These are phyloP conservation scores for Linum lewisii DNA, from an alignment of 345 rosid genomes.

Conservation along the genomic window DNA sequence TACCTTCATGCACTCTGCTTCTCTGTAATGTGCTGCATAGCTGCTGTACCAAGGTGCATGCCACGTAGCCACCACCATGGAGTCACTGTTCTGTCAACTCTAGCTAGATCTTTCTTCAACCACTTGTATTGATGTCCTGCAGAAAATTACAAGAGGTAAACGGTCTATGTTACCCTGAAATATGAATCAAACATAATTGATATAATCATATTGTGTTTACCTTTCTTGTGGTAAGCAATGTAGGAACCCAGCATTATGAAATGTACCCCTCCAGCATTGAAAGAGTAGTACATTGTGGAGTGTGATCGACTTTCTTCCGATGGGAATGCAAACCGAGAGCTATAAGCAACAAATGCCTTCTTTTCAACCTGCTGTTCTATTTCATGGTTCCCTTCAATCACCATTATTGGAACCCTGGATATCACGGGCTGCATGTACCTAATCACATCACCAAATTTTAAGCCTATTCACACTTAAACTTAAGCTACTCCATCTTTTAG, in stretches of 20 bases:
- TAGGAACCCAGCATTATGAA: conserved; percentile 83
- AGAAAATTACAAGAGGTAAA: background rate
- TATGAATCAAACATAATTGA: no score
- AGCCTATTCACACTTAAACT: background rate
- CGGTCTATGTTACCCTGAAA: no score
- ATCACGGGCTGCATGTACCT: conserved; percentile 75
- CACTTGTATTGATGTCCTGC: conserved; percentile 75
- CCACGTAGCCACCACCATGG: conserved; percentile 87
- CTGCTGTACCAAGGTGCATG: conserved; percentile 87
- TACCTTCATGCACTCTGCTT: conserved; percentile 81
- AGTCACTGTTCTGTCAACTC: conserved; percentile 53
- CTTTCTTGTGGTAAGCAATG: conserved; percentile 44
- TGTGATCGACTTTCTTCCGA: conserved; percentile 58
- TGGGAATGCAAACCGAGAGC: conserved; percentile 82
- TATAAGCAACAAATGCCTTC: conserved; percentile 59
- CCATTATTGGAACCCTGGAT: conserved; percentile 72
- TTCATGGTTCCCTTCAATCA: conserved; percentile 86
- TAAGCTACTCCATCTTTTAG: background rate
- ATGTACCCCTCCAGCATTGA: conserved; percentile 90
- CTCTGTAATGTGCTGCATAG: conserved; percentile 65
- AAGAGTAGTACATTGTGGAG: conserved; percentile 72
- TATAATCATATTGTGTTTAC: conserved; percentile 18
- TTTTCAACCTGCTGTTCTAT: conserved; percentile 62
- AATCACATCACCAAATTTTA: conserved; percentile 16
- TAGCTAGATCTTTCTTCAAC: conserved; percentile 58